Percentiles rank a stretch among this genome's conserved stretches.
Evolutionary conservation across 2,329 filamentous ascomycete genomes (phyloP).

Genomic region (Onygenales sp.): DNA sequence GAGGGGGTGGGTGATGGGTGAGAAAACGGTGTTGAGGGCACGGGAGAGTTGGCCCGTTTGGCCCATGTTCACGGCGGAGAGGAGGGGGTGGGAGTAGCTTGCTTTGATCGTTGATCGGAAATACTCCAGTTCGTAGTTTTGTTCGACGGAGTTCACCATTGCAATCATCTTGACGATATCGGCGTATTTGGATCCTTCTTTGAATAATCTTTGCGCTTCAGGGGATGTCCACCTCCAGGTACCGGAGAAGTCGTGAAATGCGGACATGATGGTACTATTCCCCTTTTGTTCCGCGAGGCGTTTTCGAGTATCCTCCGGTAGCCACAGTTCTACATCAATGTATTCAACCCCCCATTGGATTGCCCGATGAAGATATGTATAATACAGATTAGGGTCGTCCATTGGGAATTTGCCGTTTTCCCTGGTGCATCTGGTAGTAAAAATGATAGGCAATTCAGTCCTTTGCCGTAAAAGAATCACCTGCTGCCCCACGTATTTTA

Average conservation of each 20-base stretch:
- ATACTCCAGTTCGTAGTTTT: constrained; percentile 85
- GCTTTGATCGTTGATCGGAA: constrained; percentile 68
- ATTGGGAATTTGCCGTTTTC: constrained; percentile 82
- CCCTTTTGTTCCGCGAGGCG: constrained; percentile 60
- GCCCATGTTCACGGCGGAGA: constrained; percentile 82
- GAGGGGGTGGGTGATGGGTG: constrained; percentile 76
- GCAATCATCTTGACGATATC: constrained; percentile 90
- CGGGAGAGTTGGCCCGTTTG: constrained; percentile 76
- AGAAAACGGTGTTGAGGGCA: constrained; percentile 76
- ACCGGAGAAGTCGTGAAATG: constrained; percentile 81
- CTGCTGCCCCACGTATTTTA: constrained; percentile 78
- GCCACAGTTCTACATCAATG: constrained; percentile 80
- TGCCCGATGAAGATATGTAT: constrained; percentile 69
- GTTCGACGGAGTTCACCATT: constrained; percentile 69
- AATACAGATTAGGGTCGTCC: constrained; percentile 65
- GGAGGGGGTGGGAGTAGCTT: constrained; percentile 60
- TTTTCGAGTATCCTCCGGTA: constrained; percentile 65
- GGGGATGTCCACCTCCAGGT: constrained; percentile 73
- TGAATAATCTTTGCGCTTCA: constrained; percentile 62
- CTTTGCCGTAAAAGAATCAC: constrained; percentile 74
- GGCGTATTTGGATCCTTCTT: constrained; percentile 61
- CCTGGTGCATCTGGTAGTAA: constrained; percentile 70
- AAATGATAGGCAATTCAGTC: constrained; percentile 82
- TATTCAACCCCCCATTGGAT: constrained; percentile 88
- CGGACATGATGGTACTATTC: constrained; percentile 79